A percentile compares a stretch with the other conserved stretches of the same genome.
These are phyloP conservation scores for Diversispora epigaea DNA, from an alignment of 192 early-diverging fungal genomes.

Conservation along the genomic window DNA sequence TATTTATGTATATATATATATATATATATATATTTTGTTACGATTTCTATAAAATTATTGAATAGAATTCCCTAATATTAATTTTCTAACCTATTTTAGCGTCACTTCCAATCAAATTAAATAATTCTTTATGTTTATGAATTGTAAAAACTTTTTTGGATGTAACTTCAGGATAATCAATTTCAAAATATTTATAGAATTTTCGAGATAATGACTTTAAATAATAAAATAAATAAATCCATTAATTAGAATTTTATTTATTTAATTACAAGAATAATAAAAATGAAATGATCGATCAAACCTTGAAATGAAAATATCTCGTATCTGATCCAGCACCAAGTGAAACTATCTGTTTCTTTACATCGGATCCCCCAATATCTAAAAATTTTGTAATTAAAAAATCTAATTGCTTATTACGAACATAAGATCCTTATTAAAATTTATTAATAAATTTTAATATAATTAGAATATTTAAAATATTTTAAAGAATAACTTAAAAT, in stretches of 20 bases:
- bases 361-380: constrained; percentile 14
- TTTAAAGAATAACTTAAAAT: background rate
- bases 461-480: background rate
- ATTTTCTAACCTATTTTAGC: constrained; percentile 18
- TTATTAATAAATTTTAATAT: background rate
- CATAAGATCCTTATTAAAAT: constrained; percentile 63
- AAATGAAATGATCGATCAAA: constrained; percentile 17
- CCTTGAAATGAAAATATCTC: constrained; percentile 80
- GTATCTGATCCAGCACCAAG: constrained; percentile 94
- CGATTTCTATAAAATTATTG: too few relatives aligned
- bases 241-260: background rate
- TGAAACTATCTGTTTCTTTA: constrained; percentile 76
- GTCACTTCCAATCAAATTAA: constrained; percentile 39
- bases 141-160: constrained; percentile 73
- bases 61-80: too few relatives aligned
- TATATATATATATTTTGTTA: too few relatives aligned
- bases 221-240: background rate
- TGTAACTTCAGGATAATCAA: constrained; percentile 90
- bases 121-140: constrained; percentile 43
- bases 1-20: too few relatives aligned
- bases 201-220: constrained; percentile 12
- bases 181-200: constrained; percentile 74
- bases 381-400: constrained; percentile 65
- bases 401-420: constrained; percentile 71
- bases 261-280: background rate